Conservation (phyloP, 1,139 yeast genomes). For the Scheffersomyces titani region DNA sequence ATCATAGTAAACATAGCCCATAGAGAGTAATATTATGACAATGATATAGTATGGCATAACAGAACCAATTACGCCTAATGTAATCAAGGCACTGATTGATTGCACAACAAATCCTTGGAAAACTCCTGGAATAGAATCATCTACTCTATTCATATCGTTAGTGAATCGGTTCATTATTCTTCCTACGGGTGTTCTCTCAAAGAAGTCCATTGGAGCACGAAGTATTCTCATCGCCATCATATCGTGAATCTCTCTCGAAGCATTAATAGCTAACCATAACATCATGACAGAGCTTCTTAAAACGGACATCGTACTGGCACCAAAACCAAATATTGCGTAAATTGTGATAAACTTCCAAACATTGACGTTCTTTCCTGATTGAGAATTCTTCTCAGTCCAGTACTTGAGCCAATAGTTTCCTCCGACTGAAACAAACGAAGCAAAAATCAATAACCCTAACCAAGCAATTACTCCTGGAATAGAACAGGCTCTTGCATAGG, state of each 20-base stretch:
- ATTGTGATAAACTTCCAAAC: constrained; percentile 23
- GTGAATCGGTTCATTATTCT: constrained; percentile 54
- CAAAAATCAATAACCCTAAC: constrained; percentile 10
- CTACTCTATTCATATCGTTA: constrained; percentile 67
- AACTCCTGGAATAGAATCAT: constrained; percentile 50
- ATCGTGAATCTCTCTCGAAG: constrained; percentile 25
- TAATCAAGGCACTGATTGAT: constrained; percentile 44
- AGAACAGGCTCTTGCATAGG: constrained; percentile 27
- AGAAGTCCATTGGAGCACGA: constrained; percentile 31
- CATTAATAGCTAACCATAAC: constrained; percentile 23
- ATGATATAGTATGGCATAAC: constrained; percentile 54
- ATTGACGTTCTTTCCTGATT: constrained; percentile 21
- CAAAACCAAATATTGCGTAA: constrained; percentile 33
- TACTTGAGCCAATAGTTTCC: constrained; percentile 61
- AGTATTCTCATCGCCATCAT: constrained; percentile 25
- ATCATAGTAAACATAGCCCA: constrained; percentile 55
- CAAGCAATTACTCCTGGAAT: constrained; percentile 18
- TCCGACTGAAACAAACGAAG: constrained; percentile 19
- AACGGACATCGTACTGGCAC: constrained; percentile 21
- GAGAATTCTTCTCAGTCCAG: constrained; percentile 55
- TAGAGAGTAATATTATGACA: constrained; percentile 40
- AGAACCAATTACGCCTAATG: constrained; percentile 50
- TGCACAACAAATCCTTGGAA: constrained; percentile 46
- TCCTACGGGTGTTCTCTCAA: constrained; percentile 33
- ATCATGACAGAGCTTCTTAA: constrained; percentile 15